A percentile compares a stretch with the other conserved stretches of the same genome.
phyloP scores from a whole-genome alignment of 768 basidiomycete species.

The Mycena rosella region DNA sequence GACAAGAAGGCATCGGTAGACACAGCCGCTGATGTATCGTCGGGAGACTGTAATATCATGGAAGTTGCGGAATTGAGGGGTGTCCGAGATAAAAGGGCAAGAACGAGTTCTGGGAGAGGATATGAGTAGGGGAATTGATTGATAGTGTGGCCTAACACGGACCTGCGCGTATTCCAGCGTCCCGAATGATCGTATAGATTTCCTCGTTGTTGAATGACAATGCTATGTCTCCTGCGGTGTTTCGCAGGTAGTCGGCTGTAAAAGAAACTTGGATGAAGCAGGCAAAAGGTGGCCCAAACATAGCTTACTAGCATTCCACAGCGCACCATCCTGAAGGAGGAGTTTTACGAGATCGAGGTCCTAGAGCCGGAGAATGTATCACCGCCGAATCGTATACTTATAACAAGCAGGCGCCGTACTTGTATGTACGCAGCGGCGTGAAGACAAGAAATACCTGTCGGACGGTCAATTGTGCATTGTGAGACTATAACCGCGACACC shows the following conservation, averaged over 20 bases:
- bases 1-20: slow-evolving; percentile 79
- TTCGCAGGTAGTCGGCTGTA: slow-evolving; percentile 79
- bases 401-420: slow-evolving; percentile 70
- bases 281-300: background rate
- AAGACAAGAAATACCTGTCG: slow-evolving; percentile 70
- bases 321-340: slow-evolving; percentile 84
- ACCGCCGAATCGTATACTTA: slow-evolving; percentile 6
- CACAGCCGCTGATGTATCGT: slow-evolving; percentile 68
- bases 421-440: slow-evolving; percentile 59
- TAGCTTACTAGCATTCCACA: slow-evolving; percentile 88
- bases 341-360: slow-evolving; percentile 71
- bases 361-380: slow-evolving; percentile 51
- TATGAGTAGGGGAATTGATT: slow-evolving; percentile 11
- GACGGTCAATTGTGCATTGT: background rate
- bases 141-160: slow-evolving; percentile 43
- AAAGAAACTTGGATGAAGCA: slow-evolving; percentile 4
- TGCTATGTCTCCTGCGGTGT: slow-evolving; percentile 92
- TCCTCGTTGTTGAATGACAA: slow-evolving; percentile 83
- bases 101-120: slow-evolving; percentile 71
- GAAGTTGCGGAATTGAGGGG: slow-evolving; percentile 48
- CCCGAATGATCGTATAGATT: slow-evolving; percentile 85
- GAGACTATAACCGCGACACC: background rate
- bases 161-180: slow-evolving; percentile 95
- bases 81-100: slow-evolving; percentile 67
- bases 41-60: slow-evolving; percentile 62